Conservation (phyloP, 2,329 filamentous ascomycete genomes). For the Immersiporthe knoxdaviesiana region DNA sequence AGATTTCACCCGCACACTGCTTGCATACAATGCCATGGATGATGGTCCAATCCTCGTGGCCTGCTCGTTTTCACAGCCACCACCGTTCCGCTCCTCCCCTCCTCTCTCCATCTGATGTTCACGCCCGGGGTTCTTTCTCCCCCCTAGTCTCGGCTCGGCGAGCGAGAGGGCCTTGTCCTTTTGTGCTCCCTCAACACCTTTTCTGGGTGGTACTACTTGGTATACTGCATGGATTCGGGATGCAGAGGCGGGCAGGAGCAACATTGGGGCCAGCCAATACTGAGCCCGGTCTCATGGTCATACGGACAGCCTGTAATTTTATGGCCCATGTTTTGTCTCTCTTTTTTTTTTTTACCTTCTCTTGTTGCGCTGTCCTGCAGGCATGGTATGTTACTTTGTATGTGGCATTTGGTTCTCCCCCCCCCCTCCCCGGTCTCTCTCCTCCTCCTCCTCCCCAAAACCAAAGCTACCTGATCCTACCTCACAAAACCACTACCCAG, state of each 20-base stretch:
- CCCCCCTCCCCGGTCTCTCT: no score
- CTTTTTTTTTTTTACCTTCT: no score
- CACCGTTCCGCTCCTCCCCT: slow-evolving; percentile 15
- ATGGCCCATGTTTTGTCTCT: slow-evolving; percentile 19
- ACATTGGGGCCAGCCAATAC: slow-evolving; percentile 24
- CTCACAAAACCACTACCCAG: slow-evolving; percentile 18
- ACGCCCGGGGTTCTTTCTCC: background rate
- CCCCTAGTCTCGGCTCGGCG: slow-evolving; percentile 23
- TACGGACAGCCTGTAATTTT: slow-evolving; percentile 24
- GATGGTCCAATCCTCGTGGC: slow-evolving; percentile 20
- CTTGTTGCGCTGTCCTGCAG: background rate
- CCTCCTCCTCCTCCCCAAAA: no score
- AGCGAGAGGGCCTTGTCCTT: slow-evolving; percentile 23
- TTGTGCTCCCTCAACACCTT: slow-evolving; percentile 18
- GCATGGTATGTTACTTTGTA: background rate
- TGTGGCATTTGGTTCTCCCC: background rate
- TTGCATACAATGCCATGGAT: slow-evolving; percentile 24
- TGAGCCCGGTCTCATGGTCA: slow-evolving; percentile 25
- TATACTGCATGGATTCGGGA: slow-evolving; percentile 26
- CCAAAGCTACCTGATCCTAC: slow-evolving; percentile 10
- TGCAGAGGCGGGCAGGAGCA: slow-evolving; percentile 16
- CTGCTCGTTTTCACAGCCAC: slow-evolving; percentile 12
- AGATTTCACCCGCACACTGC: slow-evolving; percentile 26
- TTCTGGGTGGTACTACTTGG: slow-evolving; percentile 18
- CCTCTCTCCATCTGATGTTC: slow-evolving; percentile 8